Conservation (phyloP, 768 basidiomycete species). For the Lactifluus echinatus region DNA sequence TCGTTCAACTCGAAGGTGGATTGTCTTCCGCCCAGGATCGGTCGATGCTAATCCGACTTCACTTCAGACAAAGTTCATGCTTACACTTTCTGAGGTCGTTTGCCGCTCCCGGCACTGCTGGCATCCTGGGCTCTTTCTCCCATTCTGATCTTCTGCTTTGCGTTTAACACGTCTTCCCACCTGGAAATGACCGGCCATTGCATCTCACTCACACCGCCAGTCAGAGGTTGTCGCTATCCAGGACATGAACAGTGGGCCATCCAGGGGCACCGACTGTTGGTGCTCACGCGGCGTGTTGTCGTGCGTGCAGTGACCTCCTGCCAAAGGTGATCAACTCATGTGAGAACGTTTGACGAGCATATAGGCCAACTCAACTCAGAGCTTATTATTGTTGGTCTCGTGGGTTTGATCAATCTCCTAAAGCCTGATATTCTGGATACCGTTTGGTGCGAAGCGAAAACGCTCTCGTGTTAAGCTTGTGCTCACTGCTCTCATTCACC, state of each 20-base stretch:
- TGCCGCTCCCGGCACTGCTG: conserved; percentile 22
- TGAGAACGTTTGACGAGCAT: conserved; percentile 35
- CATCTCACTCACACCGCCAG: conserved; percentile 27
- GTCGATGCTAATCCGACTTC: conserved; percentile 3
- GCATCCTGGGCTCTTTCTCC: conserved; percentile 24
- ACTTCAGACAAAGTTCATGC: conserved; percentile 43
- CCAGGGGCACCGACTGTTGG: conserved; percentile 51
- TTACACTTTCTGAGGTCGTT: conserved; percentile 33
- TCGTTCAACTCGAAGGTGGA: conserved; percentile 35
- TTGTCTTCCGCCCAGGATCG: background rate
- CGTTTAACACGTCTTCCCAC: conserved; percentile 34
- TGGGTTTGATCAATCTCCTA: conserved; percentile 55
- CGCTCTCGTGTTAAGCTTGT: conserved; percentile 12
- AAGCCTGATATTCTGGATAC: conserved; percentile 46
- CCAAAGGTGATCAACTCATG: conserved; percentile 26
- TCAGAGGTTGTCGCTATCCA: conserved; percentile 31
- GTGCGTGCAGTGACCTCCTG: conserved; percentile 25
- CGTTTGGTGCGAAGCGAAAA: conserved; percentile 23
- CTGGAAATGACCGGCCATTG: conserved; percentile 29
- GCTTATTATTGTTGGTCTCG: conserved; percentile 46
- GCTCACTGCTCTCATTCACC: background rate
- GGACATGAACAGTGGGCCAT: conserved; percentile 46
- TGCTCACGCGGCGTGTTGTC: conserved; percentile 42
- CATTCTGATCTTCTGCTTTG: conserved; percentile 27
- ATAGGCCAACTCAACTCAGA: conserved; percentile 36